Conservation (phyloP, 192 early-diverging fungal genomes). For the Rhizophlyctis rosea region DNA sequence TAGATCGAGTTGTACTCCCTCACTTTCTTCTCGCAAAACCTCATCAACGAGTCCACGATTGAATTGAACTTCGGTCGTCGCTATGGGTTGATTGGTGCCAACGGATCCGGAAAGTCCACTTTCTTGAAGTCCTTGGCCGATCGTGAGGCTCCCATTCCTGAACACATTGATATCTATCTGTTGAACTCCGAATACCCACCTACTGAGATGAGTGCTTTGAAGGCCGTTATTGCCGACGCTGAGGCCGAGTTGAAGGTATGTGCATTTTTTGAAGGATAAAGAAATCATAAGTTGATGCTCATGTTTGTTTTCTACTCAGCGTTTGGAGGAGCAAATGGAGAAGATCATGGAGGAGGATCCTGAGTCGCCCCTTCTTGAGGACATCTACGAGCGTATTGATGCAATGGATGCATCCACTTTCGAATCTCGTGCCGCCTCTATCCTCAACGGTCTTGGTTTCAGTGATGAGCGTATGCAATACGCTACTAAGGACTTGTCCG, state of each 20-base stretch:
- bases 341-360: constrained; percentile 79
- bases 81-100: constrained; percentile 92
- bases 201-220: constrained; percentile 84
- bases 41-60: constrained; percentile 89
- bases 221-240: constrained; percentile 89
- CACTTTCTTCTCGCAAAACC: constrained; percentile 88
- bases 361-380: constrained; percentile 86
- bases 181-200: constrained; percentile 95
- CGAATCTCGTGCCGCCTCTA: constrained; percentile 83
- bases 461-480: constrained; percentile 80
- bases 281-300: neutral
- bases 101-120: constrained; percentile 96
- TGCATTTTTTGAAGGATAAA: neutral
- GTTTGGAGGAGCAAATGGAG: constrained; percentile 90
- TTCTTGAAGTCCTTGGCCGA: constrained; percentile 90
- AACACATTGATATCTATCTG: constrained; percentile 95
- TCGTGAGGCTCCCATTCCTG: constrained; percentile 92
- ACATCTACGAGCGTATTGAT: constrained; percentile 96
- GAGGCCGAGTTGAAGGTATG: constrained; percentile 75
- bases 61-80: constrained; percentile 99
- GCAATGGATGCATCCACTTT: constrained; percentile 90
- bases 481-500: constrained; percentile 94
- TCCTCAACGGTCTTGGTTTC: constrained; percentile 95
- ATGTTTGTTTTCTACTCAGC: constrained; percentile 23
- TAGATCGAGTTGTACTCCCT: constrained; percentile 89